A percentile compares a stretch with the other conserved stretches of the same genome.
phyloP scores from a whole-genome alignment of 2,329 filamentous ascomycete species.

The Uncinocarpus reesii region DNA sequence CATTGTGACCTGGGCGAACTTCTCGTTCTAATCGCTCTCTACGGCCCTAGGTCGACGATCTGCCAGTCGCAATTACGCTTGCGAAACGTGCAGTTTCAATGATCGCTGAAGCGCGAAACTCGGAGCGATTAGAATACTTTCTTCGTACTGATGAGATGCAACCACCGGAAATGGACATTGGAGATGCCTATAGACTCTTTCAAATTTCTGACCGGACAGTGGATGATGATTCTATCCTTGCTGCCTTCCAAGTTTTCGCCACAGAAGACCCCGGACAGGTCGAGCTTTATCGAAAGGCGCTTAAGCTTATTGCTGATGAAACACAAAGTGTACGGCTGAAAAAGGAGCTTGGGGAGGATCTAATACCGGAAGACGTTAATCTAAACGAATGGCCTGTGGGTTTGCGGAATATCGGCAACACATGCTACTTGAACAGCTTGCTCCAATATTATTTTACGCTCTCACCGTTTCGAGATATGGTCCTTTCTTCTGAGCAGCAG shows the following conservation, averaged over 20 bases:
- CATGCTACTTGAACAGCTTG: conserved; percentile 94
- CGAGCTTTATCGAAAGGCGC: conserved; percentile 39
- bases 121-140: conserved; percentile 44
- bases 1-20: not conserved
- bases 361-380: conserved; percentile 25
- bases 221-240: conserved; percentile 42
- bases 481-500: conserved; percentile 63
- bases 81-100: conserved; percentile 48
- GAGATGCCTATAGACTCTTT: conserved; percentile 44
- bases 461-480: conserved; percentile 66
- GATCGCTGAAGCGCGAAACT: conserved; percentile 51
- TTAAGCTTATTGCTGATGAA: conserved; percentile 39
- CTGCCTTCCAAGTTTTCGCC: conserved; percentile 39
- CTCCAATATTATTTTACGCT: conserved; percentile 92
- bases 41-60: conserved; percentile 40
- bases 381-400: conserved; percentile 62
- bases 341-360: conserved; percentile 27
- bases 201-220: conserved; percentile 44
- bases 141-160: conserved; percentile 43
- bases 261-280: conserved; percentile 39
- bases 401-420: conserved; percentile 88
- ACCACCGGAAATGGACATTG: conserved; percentile 45
- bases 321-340: conserved; percentile 32
- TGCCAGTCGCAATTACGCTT: conserved; percentile 39
- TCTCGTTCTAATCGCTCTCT: not conserved